Base-by-base conservation (phyloP, 1,284 basidiomycete genomes). In the Schizophyllum amplum region DNA sequence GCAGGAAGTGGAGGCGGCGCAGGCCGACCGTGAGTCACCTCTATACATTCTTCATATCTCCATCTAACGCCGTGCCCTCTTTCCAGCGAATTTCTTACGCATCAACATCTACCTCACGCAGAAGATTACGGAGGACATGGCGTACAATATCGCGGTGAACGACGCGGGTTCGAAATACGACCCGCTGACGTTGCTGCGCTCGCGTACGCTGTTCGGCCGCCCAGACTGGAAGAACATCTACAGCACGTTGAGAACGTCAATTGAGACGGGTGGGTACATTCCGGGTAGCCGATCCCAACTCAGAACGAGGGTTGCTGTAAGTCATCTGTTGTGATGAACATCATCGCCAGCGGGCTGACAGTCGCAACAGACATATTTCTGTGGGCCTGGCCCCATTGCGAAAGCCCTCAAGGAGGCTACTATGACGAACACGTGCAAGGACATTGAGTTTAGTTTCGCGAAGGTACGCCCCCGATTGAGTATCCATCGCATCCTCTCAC, bases 91-190 rank as follows among this genome's bases (percentile, higher is more conserved):
- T 73, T 94, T 94, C 76, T 77, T 94, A 61, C 86, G 84, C 57
- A 94, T 95, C 76, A 88, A 92, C 67, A 86, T 94, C 63, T 95
- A 93, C 70, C 78, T 94, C 55, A 95, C 92, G 3, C 88, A 92
- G 71, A 90, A 88, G 76, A 83, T 94, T 63, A 77, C 78, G 58
- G 82, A 89, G 65, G 87, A 92, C 71, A 91, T 90, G 82, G 77
- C 94, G 49, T 91, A 89, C 84, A 94, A 94, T 71, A 92, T 95
- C 61, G 85, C 87, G 5, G 81, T 95, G 61, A 93, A 94, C 65
- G 86, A 90, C 64, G 84, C 84, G n/a, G 86, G 86, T 59, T 82
- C 86, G 11, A 82, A 84, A 56, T 90, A 87, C 66, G 92, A 94
- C 68, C 90, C 92, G 24, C 75, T 95, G 59, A 94, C 92, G 4